A percentile compares a stretch with the other conserved stretches of the same genome.
These are phyloP conservation scores for Naegleria fowleri DNA, from an alignment of 208 protist genomes.

Conservation along the genomic window DNA sequence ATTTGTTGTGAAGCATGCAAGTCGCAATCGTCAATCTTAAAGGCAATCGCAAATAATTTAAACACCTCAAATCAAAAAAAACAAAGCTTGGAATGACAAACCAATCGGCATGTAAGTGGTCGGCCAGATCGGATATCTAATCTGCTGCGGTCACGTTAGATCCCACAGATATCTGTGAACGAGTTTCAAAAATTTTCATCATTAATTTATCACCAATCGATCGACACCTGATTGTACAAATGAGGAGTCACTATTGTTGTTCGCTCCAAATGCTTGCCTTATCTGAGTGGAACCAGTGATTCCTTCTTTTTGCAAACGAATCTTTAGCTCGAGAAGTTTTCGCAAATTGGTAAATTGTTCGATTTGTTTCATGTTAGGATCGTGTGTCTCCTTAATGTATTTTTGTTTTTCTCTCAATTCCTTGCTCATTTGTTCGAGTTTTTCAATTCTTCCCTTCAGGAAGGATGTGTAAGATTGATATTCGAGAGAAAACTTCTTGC, in stretches of 20 bases:
- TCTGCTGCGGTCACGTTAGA: no score
- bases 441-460: not conserved
- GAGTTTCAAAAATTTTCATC: no score
- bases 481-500: not conserved
- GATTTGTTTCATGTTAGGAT: slow-evolving; percentile 26
- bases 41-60: no score
- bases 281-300: not conserved
- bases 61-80: no score
- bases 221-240: not conserved
- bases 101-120: no score
- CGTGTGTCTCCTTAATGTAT: slow-evolving; percentile 23
- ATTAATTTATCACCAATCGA: not conserved
- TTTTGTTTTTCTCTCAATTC: slow-evolving; percentile 25
- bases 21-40: no score
- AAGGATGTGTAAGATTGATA: not conserved
- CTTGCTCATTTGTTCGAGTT: not conserved
- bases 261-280: not conserved
- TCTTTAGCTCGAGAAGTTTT: slow-evolving; percentile 11
- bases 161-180: no score
- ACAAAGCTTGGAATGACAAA: no score
- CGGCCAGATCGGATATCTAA: no score
- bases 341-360: not conserved
- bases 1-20: no score
- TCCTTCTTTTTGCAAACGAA: not conserved
- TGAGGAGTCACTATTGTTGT: not conserved